phyloP scores from a whole-genome alignment of 768 basidiomycete genomes.

The Trametes coccinea region DNA sequence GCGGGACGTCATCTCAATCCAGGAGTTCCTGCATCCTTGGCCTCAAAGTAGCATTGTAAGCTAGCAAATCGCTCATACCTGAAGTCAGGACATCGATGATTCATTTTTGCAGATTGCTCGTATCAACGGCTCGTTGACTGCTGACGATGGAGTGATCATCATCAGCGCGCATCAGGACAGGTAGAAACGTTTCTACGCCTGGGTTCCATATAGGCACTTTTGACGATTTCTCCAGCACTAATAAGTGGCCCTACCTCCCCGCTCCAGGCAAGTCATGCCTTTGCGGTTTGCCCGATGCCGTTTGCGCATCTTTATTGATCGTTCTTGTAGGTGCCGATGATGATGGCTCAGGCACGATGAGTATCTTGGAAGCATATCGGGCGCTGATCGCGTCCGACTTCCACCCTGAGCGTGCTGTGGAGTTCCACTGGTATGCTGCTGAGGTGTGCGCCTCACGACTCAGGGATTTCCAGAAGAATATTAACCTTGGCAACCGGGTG shows the following conservation, averaged over 20 bases:
- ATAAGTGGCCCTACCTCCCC: conserved; percentile 67
- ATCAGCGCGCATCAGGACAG: conserved; percentile 86
- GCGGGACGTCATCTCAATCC: conserved; percentile 56
- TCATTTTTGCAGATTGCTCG: conserved; percentile 56
- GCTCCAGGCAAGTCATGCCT: conserved; percentile 45
- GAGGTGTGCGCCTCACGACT: conserved; percentile 46
- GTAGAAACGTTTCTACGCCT: conserved; percentile 33
- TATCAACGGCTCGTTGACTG: conserved; percentile 69
- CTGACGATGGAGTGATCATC: conserved; percentile 64
- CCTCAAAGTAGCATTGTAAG: conserved; percentile 79
- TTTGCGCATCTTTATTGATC: conserved; percentile 28
- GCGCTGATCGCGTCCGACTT: conserved; percentile 69
- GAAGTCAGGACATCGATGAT: conserved; percentile 5
- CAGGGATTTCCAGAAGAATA: too few relatives aligned
- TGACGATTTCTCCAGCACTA: conserved; percentile 42
- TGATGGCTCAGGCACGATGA: conserved; percentile 62
- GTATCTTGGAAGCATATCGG: conserved; percentile 79
- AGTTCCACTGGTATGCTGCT: conserved; percentile 86
- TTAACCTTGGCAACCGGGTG: neutral
- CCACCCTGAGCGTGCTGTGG: conserved; percentile 62
- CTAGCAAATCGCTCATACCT: neutral
- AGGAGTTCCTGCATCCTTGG: conserved; percentile 81
- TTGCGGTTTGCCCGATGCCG: conserved; percentile 40
- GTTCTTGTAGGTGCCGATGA: conserved; percentile 63
- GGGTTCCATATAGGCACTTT: conserved; percentile 36